Evolutionary conservation across 202 grass and related monocot species (phyloP).

Genomic region (Schoenoplectus tabernaemontani): DNA sequence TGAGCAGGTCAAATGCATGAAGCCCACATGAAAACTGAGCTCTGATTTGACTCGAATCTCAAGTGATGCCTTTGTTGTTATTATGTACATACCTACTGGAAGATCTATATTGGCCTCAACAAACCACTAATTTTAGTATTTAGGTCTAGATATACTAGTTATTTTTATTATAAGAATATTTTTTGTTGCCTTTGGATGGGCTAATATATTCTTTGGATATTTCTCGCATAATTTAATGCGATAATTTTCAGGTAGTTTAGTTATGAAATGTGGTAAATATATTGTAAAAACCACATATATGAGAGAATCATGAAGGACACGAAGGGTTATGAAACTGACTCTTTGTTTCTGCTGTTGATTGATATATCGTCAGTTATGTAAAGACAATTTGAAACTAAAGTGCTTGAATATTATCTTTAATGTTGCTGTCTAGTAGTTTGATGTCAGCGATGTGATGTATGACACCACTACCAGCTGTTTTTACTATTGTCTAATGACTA

Average conservation of each 20-base stretch:
- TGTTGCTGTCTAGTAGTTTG: neutral
- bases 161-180: slow-evolving; percentile 23
- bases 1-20: slow-evolving; percentile 43
- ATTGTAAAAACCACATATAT: slow-evolving; percentile 47
- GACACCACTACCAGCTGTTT: neutral
- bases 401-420: slow-evolving; percentile 12
- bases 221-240: slow-evolving; percentile 23
- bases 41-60: slow-evolving; percentile 32
- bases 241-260: slow-evolving; percentile 34
- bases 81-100: slow-evolving; percentile 51
- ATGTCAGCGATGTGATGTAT: slow-evolving; percentile 1
- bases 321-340: slow-evolving; percentile 11
- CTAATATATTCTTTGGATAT: slow-evolving; percentile 47
- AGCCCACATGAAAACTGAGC: slow-evolving; percentile 38
- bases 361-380: slow-evolving; percentile 21
- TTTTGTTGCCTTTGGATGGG: slow-evolving; percentile 29
- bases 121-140: slow-evolving; percentile 40
- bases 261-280: slow-evolving; percentile 68
- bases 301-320: neutral
- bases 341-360: slow-evolving; percentile 10
- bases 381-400: slow-evolving; percentile 13
- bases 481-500: neutral
- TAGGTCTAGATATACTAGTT: slow-evolving; percentile 40
- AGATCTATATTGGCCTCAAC: slow-evolving; percentile 32
- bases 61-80: slow-evolving; percentile 27